Percentiles rank a stretch among this genome's conserved stretches.
Evolutionary conservation across 1,139 yeast species (phyloP).

Genomic region (Yamadazyma conglobata): DNA sequence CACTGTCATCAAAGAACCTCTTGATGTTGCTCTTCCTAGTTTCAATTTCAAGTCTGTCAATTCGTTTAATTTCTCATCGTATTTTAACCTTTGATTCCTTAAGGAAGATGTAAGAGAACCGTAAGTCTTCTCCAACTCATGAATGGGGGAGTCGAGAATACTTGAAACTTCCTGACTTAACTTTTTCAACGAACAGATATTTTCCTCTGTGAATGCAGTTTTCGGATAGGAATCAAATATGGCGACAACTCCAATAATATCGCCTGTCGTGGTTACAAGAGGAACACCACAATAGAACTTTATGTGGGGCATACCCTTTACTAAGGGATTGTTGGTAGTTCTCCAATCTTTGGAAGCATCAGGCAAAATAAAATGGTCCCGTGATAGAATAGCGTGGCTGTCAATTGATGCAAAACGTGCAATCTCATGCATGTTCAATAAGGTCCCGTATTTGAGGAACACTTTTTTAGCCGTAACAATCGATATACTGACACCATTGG

Average conservation of each 20-base stretch:
- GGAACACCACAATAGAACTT: constrained; percentile 66
- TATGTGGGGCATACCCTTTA: constrained; percentile 56
- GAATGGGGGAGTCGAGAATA: constrained; percentile 35
- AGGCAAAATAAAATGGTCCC: constrained; percentile 47
- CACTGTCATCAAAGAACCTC: constrained; percentile 34
- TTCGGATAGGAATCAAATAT: constrained; percentile 53
- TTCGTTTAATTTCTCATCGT: constrained; percentile 18
- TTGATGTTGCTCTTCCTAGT: constrained; percentile 56
- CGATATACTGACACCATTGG: constrained; percentile 56
- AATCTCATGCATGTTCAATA: constrained; percentile 44
- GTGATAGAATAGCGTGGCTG: constrained; percentile 62
- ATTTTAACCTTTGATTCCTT: constrained; percentile 3
- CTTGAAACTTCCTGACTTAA: constrained; percentile 43
- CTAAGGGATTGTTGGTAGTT: constrained; percentile 55
- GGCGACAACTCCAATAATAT: constrained; percentile 57
- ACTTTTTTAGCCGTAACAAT: constrained; percentile 49
- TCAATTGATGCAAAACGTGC: constrained; percentile 60
- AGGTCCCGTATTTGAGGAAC: constrained; percentile 45
- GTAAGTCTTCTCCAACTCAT: constrained; percentile 11
- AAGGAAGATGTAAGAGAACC: constrained; percentile 2
- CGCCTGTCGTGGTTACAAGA: constrained; percentile 33
- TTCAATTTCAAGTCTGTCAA: constrained; percentile 26
- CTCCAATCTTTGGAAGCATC: constrained; percentile 73
- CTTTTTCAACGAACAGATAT: constrained; percentile 31
- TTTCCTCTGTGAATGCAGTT: constrained; percentile 30